Percentiles rank a stretch among this genome's conserved stretches.
phyloP scores from a whole-genome alignment of 345 rosid species.

The Euphorbia lathyris region DNA sequence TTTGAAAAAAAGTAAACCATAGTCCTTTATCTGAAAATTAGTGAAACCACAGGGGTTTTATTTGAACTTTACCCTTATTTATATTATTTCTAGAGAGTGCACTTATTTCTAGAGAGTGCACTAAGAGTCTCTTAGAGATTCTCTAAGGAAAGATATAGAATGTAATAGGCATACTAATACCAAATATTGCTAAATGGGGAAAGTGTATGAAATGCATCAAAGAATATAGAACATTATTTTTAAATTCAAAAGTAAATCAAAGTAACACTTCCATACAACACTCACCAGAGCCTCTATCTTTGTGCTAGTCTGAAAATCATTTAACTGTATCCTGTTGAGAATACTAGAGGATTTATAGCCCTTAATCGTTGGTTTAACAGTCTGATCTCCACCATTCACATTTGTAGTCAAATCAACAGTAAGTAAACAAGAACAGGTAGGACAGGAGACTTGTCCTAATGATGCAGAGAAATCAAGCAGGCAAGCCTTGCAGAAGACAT shows the following conservation, averaged over 20 bases:
- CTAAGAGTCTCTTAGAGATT: too few relatives aligned
- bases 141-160: background rate
- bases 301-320: conserved; percentile 93
- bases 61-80: too few relatives aligned
- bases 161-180: background rate
- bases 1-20: too few relatives aligned
- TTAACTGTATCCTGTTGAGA: conserved; percentile 69
- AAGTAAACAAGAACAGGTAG: conserved; percentile 64
- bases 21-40: too few relatives aligned
- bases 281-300: conserved; percentile 98
- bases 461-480: conserved; percentile 67
- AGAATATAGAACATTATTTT: background rate
- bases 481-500: conserved; percentile 87
- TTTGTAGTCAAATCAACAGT: conserved; percentile 77
- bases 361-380: conserved; percentile 56
- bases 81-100: too few relatives aligned
- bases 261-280: conserved; percentile 10
- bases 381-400: conserved; percentile 39
- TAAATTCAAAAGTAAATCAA: too few relatives aligned
- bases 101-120: too few relatives aligned
- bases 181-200: background rate
- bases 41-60: too few relatives aligned
- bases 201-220: background rate
- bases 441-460: conserved; percentile 69
- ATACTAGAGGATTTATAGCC: conserved; percentile 84